Conservation (phyloP, 768 basidiomycete genomes). For the Chiua virens region DNA sequence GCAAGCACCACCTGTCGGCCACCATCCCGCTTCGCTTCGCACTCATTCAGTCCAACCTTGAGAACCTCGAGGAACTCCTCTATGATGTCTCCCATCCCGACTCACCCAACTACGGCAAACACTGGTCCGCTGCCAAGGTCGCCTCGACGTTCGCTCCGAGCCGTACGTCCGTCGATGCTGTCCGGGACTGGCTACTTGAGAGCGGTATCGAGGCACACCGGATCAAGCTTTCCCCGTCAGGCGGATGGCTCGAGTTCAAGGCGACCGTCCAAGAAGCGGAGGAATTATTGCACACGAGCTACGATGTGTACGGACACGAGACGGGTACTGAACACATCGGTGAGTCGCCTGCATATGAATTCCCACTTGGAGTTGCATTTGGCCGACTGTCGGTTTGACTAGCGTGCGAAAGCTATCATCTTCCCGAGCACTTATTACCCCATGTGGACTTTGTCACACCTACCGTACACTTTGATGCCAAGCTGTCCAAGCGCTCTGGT, state of each 20-base stretch:
- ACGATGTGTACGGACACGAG: slow-evolving; percentile 42
- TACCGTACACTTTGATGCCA: slow-evolving; percentile 42
- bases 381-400: background rate
- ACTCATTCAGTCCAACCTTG: slow-evolving; percentile 41
- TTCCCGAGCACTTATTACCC: slow-evolving; percentile 36
- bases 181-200: slow-evolving; percentile 41
- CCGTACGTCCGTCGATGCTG: slow-evolving; percentile 34
- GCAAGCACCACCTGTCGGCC: slow-evolving; percentile 31
- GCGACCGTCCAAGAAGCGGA: slow-evolving; percentile 45
- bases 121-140: slow-evolving; percentile 42
- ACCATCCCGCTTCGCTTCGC: slow-evolving; percentile 47
- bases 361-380: too few species aligned
- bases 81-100: slow-evolving; percentile 44
- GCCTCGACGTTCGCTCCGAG: slow-evolving; percentile 45
- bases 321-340: slow-evolving; percentile 39
- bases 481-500: slow-evolving; percentile 22
- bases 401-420: slow-evolving; percentile 43
- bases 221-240: slow-evolving; percentile 32
- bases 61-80: slow-evolving; percentile 41
- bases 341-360: slow-evolving; percentile 12
- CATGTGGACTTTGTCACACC: slow-evolving; percentile 48
- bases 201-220: slow-evolving; percentile 37
- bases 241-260: slow-evolving; percentile 42
- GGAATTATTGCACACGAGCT: slow-evolving; percentile 40
- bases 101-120: slow-evolving; percentile 46